Evolutionary conservation across 2,329 filamentous ascomycete genomes (phyloP).

Genomic region (Diaporthe aspalathi): DNA sequence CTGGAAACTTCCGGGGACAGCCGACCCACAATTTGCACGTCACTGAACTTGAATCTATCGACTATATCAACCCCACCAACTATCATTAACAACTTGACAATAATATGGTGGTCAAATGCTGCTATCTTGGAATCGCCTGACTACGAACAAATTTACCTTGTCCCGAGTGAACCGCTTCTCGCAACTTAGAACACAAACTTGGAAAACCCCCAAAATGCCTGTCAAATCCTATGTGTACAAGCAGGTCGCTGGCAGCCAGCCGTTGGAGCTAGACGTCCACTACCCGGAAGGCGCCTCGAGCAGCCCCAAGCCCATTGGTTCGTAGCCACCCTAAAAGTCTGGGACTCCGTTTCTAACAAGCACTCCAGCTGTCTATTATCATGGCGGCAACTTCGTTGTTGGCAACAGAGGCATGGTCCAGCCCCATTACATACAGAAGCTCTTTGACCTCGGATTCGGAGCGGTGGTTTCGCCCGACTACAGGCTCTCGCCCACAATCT

Average conservation of each 20-base stretch:
- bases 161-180: not conserved
- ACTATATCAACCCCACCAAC: not conserved
- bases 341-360: not conserved
- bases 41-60: not conserved
- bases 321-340: not conserved
- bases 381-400: constrained; percentile 1
- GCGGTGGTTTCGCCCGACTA: constrained; percentile 1
- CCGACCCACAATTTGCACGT: not conserved
- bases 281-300: not conserved
- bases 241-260: not conserved
- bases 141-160: too few species aligned
- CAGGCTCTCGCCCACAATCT: not conserved
- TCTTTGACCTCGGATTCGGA: not conserved
- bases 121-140: not conserved
- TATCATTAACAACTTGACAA: not conserved
- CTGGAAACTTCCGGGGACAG: not conserved
- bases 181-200: not conserved
- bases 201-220: not conserved
- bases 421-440: constrained; percentile 3
- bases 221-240: not conserved
- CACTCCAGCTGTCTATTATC: not conserved
- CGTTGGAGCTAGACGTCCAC: not conserved
- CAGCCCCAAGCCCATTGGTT: constrained; percentile 4
- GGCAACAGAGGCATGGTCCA: constrained; percentile 3
- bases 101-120: not conserved